phyloP scores from a whole-genome alignment of 2,329 filamentous ascomycete genomes.

The Emergomyces africanus region DNA sequence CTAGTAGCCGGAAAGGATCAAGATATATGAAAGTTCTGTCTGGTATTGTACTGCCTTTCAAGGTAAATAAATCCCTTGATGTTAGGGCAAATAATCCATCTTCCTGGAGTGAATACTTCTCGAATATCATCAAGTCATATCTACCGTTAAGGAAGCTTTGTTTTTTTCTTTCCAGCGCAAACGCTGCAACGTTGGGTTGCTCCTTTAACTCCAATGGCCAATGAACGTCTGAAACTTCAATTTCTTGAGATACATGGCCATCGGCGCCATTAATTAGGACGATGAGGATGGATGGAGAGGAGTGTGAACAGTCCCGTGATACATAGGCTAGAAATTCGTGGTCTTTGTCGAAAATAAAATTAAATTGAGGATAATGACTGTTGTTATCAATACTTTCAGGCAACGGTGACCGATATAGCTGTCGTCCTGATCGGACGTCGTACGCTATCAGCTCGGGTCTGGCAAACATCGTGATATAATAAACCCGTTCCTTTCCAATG shows the following conservation, averaged over 20 bases:
- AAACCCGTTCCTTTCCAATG: background rate
- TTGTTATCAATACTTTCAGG: background rate
- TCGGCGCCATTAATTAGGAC: background rate
- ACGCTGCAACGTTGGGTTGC: background rate
- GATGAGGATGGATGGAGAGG: background rate
- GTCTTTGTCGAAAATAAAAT: background rate
- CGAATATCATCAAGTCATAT: background rate
- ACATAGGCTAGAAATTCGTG: background rate
- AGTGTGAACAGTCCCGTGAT: background rate
- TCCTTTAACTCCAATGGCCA: background rate
- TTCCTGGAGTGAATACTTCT: background rate
- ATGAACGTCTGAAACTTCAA: background rate
- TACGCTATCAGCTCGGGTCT: background rate
- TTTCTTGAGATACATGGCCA: background rate
- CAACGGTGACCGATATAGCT: background rate
- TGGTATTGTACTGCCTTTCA: background rate
- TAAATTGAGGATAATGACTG: background rate
- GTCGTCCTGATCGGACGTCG: background rate
- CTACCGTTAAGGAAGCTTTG: background rate
- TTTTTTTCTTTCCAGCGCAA: background rate
- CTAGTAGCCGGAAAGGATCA: background rate
- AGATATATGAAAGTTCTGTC: background rate
- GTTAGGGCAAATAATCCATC: background rate
- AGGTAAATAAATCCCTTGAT: background rate
- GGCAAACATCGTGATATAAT: background rate